These are phyloP conservation scores for Scytalidium lignicola DNA, from an alignment of 2,329 filamentous ascomycete species.

Conservation along the genomic window DNA sequence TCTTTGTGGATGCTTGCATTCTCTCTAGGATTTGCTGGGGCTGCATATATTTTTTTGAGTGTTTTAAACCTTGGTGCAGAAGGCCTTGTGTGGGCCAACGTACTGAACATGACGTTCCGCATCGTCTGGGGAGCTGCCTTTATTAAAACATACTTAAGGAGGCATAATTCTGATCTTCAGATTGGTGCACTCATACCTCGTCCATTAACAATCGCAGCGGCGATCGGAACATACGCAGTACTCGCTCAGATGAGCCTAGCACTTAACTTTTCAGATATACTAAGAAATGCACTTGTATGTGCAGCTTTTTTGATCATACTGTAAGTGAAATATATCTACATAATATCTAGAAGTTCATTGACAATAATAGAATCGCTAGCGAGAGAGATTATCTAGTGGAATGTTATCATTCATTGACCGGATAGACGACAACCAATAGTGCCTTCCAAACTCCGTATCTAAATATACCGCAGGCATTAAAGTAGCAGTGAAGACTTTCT, in stretches of 20 bases:
- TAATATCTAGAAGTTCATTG: conserved; percentile 4
- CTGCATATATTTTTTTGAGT: conserved; percentile 71
- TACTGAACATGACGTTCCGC: conserved; percentile 81
- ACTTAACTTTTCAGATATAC: conserved; percentile 25
- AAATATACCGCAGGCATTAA: conserved; percentile 17
- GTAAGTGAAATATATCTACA: conserved; percentile 44
- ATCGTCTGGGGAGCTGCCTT: conserved; percentile 78
- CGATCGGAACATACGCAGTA: conserved; percentile 38
- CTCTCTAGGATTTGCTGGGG: conserved; percentile 67
- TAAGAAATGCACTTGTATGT: conserved; percentile 45
- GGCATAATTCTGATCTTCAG: conserved; percentile 37
- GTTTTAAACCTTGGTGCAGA: conserved; percentile 65
- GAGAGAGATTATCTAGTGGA: conserved; percentile 50
- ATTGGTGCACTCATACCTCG: conserved; percentile 39
- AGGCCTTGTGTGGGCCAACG: conserved; percentile 82
- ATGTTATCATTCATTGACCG: conserved; percentile 42
- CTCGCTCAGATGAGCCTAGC: conserved; percentile 28
- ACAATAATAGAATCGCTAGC: conserved; percentile 40
- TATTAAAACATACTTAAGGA: conserved; percentile 58
- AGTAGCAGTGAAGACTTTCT: neutral
- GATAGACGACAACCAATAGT: conserved; percentile 15
- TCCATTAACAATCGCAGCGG: conserved; percentile 37
- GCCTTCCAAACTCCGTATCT: conserved; percentile 6
- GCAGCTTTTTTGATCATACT: conserved; percentile 49
- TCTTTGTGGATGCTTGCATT: conserved; percentile 81